Conservation (phyloP, 139 green algal species). For the Micractinium sp. region DNA sequence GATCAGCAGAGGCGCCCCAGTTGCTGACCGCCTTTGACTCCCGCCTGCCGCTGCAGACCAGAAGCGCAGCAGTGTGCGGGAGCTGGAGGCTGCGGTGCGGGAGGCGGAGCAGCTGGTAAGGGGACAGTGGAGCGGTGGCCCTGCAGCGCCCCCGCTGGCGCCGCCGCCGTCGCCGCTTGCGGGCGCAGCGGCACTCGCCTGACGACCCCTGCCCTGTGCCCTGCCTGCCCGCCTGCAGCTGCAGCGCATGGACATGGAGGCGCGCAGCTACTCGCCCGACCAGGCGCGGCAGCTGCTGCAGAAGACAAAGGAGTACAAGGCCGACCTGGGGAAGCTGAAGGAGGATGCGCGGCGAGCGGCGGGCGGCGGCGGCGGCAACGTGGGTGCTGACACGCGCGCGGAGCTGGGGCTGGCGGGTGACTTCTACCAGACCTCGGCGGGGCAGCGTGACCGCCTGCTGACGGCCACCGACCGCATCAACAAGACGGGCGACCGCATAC, state of each 20-base stretch:
- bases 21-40: neutral
- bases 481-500: conserved; percentile 77
- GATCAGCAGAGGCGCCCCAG: neutral
- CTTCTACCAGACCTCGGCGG: conserved; percentile 75
- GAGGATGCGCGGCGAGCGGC: conserved; percentile 47
- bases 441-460: conserved; percentile 87
- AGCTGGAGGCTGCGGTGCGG: conserved; percentile 82
- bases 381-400: conserved; percentile 44
- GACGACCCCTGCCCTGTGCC: neutral
- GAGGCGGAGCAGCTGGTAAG: conserved; percentile 88
- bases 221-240: conserved; percentile 61
- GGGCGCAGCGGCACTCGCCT: neutral
- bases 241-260: conserved; percentile 97
- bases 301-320: conserved; percentile 93
- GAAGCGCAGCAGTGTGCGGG: conserved; percentile 59
- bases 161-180: neutral
- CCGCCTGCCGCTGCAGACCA: conserved; percentile 64
- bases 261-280: conserved; percentile 77
- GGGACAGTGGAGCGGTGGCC: too few species aligned
- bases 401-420: conserved; percentile 85
- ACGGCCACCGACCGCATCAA: conserved; percentile 77
- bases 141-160: neutral
- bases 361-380: neutral
- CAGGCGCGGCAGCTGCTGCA: conserved; percentile 64
- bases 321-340: conserved; percentile 79